Evolutionary conservation across 257 asterid species (phyloP), one percentile per base, ranked within the genome.

Genomic region (Primulina eburnea): DNA sequence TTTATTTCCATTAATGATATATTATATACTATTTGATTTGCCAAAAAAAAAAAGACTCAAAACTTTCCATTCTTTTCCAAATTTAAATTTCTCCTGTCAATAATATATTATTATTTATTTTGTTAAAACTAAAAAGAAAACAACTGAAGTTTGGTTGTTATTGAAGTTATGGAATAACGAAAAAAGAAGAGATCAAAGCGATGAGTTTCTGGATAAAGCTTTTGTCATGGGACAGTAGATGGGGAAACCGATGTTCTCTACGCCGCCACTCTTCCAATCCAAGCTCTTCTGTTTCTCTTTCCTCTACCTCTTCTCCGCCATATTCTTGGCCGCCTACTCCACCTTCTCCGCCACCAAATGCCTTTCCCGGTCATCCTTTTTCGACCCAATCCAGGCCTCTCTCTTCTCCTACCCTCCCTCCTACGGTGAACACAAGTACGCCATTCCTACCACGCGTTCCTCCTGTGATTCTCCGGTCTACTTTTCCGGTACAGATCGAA

Each of bases 381-480:
- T 79, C 79, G 96, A 87, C 68, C 97, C 95, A 0, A 63, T 94
- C 12, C 96, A 85, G 71, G 71, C 71, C 60, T 81, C 94, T 0
- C 90, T 91, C 32, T 94, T 89, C 55, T 56, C 71, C 7, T 93
- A 93, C 73, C 95, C 96, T 28, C 33, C 94, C 2, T 90, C 99
- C n/a, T 94, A 94, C 61, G 99, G 96, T 4, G 92, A 89, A 73
- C 96, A 94, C 81, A 94, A 94, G 70, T 79, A 91, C 60, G 83
- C 97, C 70, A 64, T 87, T 20, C 95, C 96, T 7, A 94, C 92
- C 30, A 73, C 81, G 66, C 99, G 97, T 43, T 82, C 95, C 11
- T 82, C 96, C 0, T 90, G 97, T 73, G 53, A 75, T 57, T 90
- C 93, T 86, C 99, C 97, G 77, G 83, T 90, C 67, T 82, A 55